Evolutionary conservation across 768 basidiomycete genomes (phyloP), one percentile per base, ranked within the genome.

Genomic region (Auriscalpium microsporum): DNA sequence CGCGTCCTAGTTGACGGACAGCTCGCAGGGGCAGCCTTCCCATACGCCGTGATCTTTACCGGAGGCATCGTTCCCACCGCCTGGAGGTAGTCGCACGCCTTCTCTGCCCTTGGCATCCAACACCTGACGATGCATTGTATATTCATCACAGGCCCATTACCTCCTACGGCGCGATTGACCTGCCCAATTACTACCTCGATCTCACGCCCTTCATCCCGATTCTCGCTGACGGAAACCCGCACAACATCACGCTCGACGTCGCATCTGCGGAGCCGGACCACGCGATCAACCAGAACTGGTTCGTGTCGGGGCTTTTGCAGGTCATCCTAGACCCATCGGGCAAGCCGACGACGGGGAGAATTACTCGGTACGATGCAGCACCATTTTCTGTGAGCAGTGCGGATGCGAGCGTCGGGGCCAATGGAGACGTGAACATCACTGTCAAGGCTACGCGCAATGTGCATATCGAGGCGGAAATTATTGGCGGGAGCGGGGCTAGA

Each of bases 121-220:
- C 28, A 28, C 28, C 28, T 28, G 28, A 28, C 28, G 28, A 28
- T 2, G 28, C 28, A 28, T 28, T 21, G 21, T 21, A 42, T 17
- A 42, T 4, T 42, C 8, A 40, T 23, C 14, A 9, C 48, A 83
- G 84, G 49, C 87, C 87, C 1, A 87, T 90, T 65, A 77, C 85
- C 1, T 80, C 87, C 1, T 90, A 88, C 56, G 85, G 87, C 10
- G 86, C 86, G 3, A 70, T 89, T 23, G 87, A 90, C 62, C 74
- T 87, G 11, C 88, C 89, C 1, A 87, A 83, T 1, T 90, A 90
- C 67, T 83, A 83, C 66, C 60, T 90, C 17, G 89, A 90, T 67
- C 67, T 89, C 52, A 89, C 88, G 8, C 86, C 88, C 1, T 90
- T 90, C 65, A 76, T 85, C 0, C 86, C 86, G 7, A 63, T 83